Conservation (phyloP, 805 yeast species). For the Yarrowia sp. region DNA sequence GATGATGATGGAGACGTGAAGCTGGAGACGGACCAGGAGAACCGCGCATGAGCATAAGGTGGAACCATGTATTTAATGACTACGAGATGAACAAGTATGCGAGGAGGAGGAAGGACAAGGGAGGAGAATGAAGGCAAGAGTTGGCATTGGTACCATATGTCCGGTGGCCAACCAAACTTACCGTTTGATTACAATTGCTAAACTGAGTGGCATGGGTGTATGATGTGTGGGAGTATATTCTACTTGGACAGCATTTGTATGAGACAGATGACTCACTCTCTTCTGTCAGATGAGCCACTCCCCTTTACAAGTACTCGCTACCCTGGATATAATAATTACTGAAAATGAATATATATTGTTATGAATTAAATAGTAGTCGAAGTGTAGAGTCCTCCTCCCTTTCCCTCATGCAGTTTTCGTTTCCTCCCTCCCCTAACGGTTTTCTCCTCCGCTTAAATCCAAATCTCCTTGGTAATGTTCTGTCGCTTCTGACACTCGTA, state of each 20-base stretch:
- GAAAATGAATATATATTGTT: conserved; percentile 4
- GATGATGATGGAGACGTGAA: conserved; percentile 35
- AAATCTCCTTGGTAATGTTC: conserved; percentile 37
- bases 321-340: background rate
- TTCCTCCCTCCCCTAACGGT: background rate
- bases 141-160: too few relatives aligned
- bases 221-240: too few relatives aligned
- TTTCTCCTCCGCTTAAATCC: background rate
- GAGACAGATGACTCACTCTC: background rate
- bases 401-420: conserved; percentile 15
- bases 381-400: background rate
- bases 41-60: conserved; percentile 31
- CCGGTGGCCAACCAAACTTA: too few relatives aligned
- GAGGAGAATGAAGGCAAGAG: too few relatives aligned
- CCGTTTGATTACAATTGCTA: too few relatives aligned
- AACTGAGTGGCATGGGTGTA: too few relatives aligned
- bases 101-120: too few relatives aligned
- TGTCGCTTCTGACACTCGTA: conserved; percentile 41
- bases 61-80: conserved; percentile 28
- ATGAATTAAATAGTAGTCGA: background rate
- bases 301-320: too few relatives aligned
- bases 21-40: conserved; percentile 37
- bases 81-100: background rate
- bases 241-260: background rate
- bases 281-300: too few relatives aligned